phyloP scores from a whole-genome alignment of 2,329 filamentous ascomycete genomes.

The Trichophyton simii region DNA sequence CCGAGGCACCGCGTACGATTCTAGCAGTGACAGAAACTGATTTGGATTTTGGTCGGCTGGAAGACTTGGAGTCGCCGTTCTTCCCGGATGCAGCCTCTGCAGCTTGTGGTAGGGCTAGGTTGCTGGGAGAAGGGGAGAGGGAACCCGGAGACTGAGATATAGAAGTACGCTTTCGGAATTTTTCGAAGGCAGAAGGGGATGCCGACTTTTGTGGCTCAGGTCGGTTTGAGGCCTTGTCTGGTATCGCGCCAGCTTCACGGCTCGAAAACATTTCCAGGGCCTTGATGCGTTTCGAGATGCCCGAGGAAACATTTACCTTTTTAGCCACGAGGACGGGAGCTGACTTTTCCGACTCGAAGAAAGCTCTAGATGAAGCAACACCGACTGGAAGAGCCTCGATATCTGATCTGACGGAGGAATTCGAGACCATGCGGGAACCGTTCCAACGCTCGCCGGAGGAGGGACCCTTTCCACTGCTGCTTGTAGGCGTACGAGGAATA shows the following conservation, averaged over 20 bases:
- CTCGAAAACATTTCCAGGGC: conserved; percentile 66
- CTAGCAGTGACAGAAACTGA: conserved; percentile 81
- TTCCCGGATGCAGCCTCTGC: not conserved
- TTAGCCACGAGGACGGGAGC: conserved; percentile 46
- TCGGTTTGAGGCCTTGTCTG: conserved; percentile 5
- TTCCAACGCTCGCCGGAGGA: conserved; percentile 22
- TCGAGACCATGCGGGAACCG: conserved; percentile 30
- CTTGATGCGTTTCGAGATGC: conserved; percentile 89
- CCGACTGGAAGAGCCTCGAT: conserved; percentile 23
- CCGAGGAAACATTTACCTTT: conserved; percentile 73
- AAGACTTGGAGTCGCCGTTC: not conserved
- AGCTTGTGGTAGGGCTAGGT: not conserved
- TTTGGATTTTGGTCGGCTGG: conserved; percentile 34
- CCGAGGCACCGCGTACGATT: conserved; percentile 55
- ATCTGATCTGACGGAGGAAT: conserved; percentile 23
- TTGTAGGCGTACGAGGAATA: conserved; percentile 69
- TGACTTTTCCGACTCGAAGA: conserved; percentile 20
- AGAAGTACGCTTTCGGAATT: conserved; percentile 36
- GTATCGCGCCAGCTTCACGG: conserved; percentile 32
- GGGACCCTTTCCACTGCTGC: conserved; percentile 16
- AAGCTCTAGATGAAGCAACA: conserved; percentile 30
- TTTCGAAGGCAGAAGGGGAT: conserved; percentile 47
- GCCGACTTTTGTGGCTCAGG: conserved; percentile 18
- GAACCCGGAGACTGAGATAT: conserved; percentile 21
- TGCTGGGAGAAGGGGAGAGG: conserved; percentile 15